Base-by-base conservation (phyloP, 2,329 filamentous ascomycete species). In the Penicillium sp. region DNA sequence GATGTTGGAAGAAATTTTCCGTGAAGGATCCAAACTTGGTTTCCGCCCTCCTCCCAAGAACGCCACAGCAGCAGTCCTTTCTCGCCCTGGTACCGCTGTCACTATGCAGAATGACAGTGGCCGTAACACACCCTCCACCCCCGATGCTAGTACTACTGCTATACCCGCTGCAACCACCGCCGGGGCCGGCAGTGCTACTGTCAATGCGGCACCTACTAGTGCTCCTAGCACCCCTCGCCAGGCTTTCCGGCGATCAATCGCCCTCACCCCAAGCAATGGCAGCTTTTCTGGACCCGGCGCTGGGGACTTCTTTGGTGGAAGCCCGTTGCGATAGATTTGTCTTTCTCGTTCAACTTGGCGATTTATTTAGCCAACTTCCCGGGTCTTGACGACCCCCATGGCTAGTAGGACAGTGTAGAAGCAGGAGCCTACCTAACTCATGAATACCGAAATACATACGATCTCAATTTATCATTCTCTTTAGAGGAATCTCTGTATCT, bases 1-100 rank as follows among this genome's bases (percentile, higher is more conserved):
- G 35, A 95, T 95, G 79, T 82, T 98, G 48, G 87, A 92, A 70
- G 91, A 96, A 66, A 91, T 98, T 8, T 97, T 96, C 75, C 80
- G 74, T 68, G 84, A 80, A 79, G 90, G 75, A 59, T 83, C 77
- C 65, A 85, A 81, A 68, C 82, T 75, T 68, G 81, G 81, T 33
- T 87, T 84, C 71, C 82, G 82, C 57, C 82, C 84, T 4, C 85
- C 85, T 11, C 71, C 75, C 43, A 73, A 76, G 35, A 75, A 74
- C 31, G 70, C 68, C 22, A 64, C 63, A 8, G 59, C 63, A 5
- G 63, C 66, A 3, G 71, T 72, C 3, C 68, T 73, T 45, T 74
- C 72, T 29, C 68, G 73, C n/a, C 73, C 73, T 7, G 73, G 73
- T 22, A 76, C 73, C 10, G 73, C 73, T 11, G 70, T 76, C 14